phyloP scores from a whole-genome alignment of 2,329 filamentous ascomycete species.

The Fusarium concolor region DNA sequence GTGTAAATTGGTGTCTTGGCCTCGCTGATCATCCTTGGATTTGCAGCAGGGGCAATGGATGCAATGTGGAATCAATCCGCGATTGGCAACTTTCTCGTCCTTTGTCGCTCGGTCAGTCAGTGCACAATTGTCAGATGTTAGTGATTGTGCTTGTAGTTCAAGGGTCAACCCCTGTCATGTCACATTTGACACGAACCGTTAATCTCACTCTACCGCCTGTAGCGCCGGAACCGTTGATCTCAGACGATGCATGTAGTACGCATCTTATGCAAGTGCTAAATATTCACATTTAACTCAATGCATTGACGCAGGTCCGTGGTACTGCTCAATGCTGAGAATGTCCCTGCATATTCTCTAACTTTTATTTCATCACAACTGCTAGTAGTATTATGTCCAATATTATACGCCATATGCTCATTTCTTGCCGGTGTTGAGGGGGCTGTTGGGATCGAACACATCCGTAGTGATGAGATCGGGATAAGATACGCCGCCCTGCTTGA shows the following conservation, averaged over 20 bases:
- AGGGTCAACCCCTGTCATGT: slow-evolving; percentile 22
- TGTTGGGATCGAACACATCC: slow-evolving; percentile 68
- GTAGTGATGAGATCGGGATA: slow-evolving; percentile 69
- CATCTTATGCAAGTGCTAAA: slow-evolving; percentile 12
- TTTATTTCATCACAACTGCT: neutral
- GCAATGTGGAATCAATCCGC: slow-evolving; percentile 11
- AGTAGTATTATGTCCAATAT: neutral
- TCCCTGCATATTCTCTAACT: slow-evolving; percentile 3
- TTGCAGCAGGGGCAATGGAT: slow-evolving; percentile 6
- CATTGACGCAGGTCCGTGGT: slow-evolving; percentile 6
- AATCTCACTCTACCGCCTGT: slow-evolving; percentile 33
- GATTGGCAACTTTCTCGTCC: neutral
- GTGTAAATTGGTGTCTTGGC: slow-evolving; percentile 13
- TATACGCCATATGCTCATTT: slow-evolving; percentile 39
- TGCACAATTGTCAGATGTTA: slow-evolving; percentile 33
- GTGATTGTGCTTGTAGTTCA: slow-evolving; percentile 13
- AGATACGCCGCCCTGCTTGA: slow-evolving; percentile 64
- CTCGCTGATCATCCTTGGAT: slow-evolving; percentile 6
- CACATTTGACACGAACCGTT: slow-evolving; percentile 42
- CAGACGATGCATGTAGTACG: slow-evolving; percentile 21
- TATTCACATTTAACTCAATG: slow-evolving; percentile 6
- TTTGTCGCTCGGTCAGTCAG: slow-evolving; percentile 17
- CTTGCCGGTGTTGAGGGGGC: slow-evolving; percentile 70
- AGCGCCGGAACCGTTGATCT: slow-evolving; percentile 36
- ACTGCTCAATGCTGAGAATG: slow-evolving; percentile 5